phyloP scores from a whole-genome alignment of 2,329 filamentous ascomycete genomes.

The Myriosclerotinia duriaeana region DNA sequence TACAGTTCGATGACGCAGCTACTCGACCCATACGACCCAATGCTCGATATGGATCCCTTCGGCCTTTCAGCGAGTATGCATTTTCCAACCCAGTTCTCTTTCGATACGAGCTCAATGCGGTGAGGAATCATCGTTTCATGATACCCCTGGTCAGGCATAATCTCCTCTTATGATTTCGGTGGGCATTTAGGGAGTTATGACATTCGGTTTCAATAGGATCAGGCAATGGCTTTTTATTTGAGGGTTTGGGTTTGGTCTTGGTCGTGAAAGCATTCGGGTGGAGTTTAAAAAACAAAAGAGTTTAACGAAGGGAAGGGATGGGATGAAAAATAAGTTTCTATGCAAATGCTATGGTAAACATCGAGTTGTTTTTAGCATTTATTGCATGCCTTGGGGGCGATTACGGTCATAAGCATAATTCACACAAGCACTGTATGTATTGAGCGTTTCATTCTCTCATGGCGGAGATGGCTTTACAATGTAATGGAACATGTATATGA shows the following conservation, averaged over 20 bases:
- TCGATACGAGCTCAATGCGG: slow-evolving; percentile 51
- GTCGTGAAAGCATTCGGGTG: slow-evolving; percentile 6
- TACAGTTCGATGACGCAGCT: slow-evolving; percentile 46
- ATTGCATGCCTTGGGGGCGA: slow-evolving; percentile 5
- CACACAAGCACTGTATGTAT: slow-evolving; percentile 11
- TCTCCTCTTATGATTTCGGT: slow-evolving; percentile 15
- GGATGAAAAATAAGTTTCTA: slow-evolving; percentile 6
- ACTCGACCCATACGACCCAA: slow-evolving; percentile 76
- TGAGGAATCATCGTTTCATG: slow-evolving; percentile 32
- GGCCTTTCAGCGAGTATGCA: slow-evolving; percentile 93
- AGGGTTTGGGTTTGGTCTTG: background rate
- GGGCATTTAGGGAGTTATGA: slow-evolving; percentile 6
- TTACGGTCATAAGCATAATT: slow-evolving; percentile 2
- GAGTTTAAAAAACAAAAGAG: slow-evolving; percentile 18
- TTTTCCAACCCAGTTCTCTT: slow-evolving; percentile 81
- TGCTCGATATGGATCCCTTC: slow-evolving; percentile 90
- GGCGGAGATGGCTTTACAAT: slow-evolving; percentile 2
- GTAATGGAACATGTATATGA: background rate
- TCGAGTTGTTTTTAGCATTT: slow-evolving; percentile 2
- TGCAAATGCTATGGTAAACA: background rate
- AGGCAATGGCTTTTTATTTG: slow-evolving; percentile 3
- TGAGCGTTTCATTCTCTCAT: slow-evolving; percentile 19
- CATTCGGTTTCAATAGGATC: slow-evolving; percentile 13
- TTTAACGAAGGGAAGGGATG: background rate
- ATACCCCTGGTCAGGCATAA: slow-evolving; percentile 36